Evolutionary conservation across 202 grass and related monocot species (phyloP).

Genomic region (Bolboschoenoplectus hybrid): DNA sequence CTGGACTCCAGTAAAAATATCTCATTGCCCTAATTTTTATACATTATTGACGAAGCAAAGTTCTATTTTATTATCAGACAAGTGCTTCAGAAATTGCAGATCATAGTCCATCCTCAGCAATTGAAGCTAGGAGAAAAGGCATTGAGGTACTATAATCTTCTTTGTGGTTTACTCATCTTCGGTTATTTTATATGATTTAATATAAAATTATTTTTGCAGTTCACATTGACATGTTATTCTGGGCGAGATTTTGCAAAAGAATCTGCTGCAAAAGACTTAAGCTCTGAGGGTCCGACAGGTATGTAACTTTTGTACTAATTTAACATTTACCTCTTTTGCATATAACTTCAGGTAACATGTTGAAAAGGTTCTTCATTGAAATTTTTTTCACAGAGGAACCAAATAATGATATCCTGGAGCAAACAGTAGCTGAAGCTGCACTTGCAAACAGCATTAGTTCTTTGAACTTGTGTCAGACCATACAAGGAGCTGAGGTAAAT

Average conservation of each 20-base stretch:
- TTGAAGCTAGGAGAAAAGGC: not conserved
- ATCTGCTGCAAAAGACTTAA: conserved; percentile 20
- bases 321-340: not conserved
- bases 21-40: not conserved
- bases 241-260: conserved; percentile 2
- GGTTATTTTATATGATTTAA: conserved; percentile 9
- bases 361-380: not conserved
- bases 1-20: not conserved
- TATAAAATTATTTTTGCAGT: conserved; percentile 22
- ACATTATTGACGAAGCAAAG: conserved; percentile 23
- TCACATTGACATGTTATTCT: not conserved
- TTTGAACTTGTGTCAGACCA: conserved; percentile 17
- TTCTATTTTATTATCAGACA: conserved; percentile 13
- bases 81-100: not conserved
- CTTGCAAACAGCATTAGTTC: not conserved
- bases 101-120: conserved; percentile 7
- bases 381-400: not conserved
- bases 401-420: conserved; percentile 19
- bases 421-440: not conserved
- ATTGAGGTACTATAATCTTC: conserved; percentile 10
- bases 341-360: not conserved
- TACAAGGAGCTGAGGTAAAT: conserved; percentile 28
- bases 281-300: not conserved
- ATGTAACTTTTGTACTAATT: not conserved
- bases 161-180: not conserved